Base-by-base conservation (phyloP, 202 grass and related monocot species). In the Setaria italica region DNA sequence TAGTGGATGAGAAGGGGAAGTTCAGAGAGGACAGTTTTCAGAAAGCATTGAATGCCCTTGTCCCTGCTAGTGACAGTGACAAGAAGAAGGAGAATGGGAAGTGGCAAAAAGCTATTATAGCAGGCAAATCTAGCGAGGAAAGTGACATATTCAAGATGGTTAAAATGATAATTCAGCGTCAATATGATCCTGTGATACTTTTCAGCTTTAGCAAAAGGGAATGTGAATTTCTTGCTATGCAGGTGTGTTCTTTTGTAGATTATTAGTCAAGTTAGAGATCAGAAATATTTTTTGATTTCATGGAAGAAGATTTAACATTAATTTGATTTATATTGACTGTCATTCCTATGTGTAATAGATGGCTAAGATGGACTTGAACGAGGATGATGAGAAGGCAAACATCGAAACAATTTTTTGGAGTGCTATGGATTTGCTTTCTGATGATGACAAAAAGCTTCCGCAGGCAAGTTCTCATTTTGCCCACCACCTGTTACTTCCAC, bases 131-230 rank as follows among this genome's bases (percentile, higher is more conserved):
- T 84, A 88, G 82, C 3, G 96, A 95, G 71, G 89, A 95, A 25
- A 99, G 90, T 3, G 96, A 99, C 84, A 95, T 99, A 86, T 99
- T 99, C 74, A 99, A 95, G 85, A 89, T 99, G 96, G 96, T 99
- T 62, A 99, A 95, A 70, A 99, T 99, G 96, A 99, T 99, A 82
- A 95, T 99, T 84, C 96, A 99, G 74, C 91, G 96, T 58, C 96
- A 99, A 66, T 99, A 99, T 29, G 96, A 99, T 74, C 96, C 96
- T 43, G 93, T 99, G 25, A 99, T 99, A 74, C 90, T 99, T 82
- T 99, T 99, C 64, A 95, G 90, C 81, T 99, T 99, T 85, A 99
- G 96, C 86, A 99, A 99, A 84, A 92, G 90, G 65, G 96, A 99
- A 68, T 99, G 96, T 16, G 96, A 99, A 82, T 72, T 90, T 92